Evolutionary conservation across 441 rosid species (phyloP).

Genomic region (Corymbia calophylla): DNA sequence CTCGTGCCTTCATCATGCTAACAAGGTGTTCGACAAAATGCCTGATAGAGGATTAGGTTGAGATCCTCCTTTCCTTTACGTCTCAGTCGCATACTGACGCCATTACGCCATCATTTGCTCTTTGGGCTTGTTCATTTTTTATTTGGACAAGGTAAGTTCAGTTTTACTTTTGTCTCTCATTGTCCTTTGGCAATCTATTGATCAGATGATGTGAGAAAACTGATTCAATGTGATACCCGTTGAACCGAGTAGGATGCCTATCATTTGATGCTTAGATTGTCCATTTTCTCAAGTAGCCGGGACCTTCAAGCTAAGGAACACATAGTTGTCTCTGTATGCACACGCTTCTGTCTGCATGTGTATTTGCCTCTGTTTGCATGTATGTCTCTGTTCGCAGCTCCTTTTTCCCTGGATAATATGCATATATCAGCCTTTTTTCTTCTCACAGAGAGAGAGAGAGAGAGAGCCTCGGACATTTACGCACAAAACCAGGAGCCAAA

Average conservation of each 20-base stretch:
- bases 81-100: accelerated
- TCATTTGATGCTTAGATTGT: too few relatives aligned
- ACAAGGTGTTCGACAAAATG: background rate
- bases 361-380: background rate
- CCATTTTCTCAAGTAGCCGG: too few relatives aligned
- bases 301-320: background rate
- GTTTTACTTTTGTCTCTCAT: background rate
- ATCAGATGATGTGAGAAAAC: too few relatives aligned
- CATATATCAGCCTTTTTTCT: background rate
- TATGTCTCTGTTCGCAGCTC: background rate
- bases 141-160: background rate
- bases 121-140: background rate
- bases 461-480: background rate
- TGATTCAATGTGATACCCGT: background rate
- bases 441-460: too few relatives aligned
- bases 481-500: background rate
- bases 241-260: background rate
- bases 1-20: background rate
- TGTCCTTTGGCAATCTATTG: background rate
- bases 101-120: background rate
- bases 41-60: background rate
- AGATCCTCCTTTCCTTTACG: background rate
- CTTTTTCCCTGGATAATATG: background rate
- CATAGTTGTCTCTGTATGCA: background rate
- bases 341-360: background rate